Conservation (phyloP, 768 basidiomycete species). For the Tylopilus sp. region DNA sequence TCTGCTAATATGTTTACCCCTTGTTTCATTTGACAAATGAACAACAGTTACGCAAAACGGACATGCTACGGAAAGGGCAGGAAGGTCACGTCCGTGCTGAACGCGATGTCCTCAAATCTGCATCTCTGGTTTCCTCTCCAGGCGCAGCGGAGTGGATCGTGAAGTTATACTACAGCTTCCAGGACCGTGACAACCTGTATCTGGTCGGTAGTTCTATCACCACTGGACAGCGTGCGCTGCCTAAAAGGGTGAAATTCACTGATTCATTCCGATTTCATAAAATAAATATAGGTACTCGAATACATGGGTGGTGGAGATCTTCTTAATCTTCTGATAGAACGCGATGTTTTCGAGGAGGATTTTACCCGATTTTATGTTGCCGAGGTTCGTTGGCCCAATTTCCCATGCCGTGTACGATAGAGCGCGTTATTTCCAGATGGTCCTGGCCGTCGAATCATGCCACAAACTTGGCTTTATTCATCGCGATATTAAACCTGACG, state of each 20-base stretch:
- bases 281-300: constrained; percentile 67
- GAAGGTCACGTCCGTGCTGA: constrained; percentile 97
- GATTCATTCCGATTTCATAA: constrained; percentile 59
- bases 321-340: constrained; percentile 91
- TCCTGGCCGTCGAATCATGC: constrained; percentile 89
- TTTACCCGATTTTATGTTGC: constrained; percentile 93
- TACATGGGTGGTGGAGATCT: constrained; percentile 98
- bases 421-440: constrained; percentile 61
- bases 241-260: constrained; percentile 30
- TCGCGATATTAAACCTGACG: constrained; percentile 95
- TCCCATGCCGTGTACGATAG: constrained; percentile 17
- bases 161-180: constrained; percentile 87
- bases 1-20: constrained; percentile 22
- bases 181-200: constrained; percentile 94
- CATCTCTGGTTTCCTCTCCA: constrained; percentile 73
- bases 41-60: constrained; percentile 72
- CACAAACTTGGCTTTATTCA: constrained; percentile 97
- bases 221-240: constrained; percentile 20
- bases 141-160: constrained; percentile 91
- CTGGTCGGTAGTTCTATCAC: constrained; percentile 58
- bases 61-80: constrained; percentile 95
- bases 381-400: constrained; percentile 54
- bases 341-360: constrained; percentile 86
- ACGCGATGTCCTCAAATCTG: constrained; percentile 89
- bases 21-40: constrained; percentile 24